phyloP scores from a whole-genome alignment of 305 asterid genomes.

The Fraxinus albicans region DNA sequence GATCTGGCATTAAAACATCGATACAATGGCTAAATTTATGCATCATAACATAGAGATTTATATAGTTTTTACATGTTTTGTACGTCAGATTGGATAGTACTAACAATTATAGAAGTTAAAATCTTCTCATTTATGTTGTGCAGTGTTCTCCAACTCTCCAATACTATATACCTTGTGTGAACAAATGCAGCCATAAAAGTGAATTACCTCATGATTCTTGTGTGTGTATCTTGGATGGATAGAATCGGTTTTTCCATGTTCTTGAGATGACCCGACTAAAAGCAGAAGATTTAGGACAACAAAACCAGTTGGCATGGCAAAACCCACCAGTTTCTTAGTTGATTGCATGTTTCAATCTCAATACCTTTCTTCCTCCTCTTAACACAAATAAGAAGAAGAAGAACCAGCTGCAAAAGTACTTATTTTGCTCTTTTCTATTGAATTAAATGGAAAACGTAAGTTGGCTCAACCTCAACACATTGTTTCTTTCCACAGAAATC shows the following conservation, averaged over 20 bases:
- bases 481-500: conserved; percentile 12
- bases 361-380: neutral
- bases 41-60: neutral
- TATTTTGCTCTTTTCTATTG: neutral
- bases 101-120: neutral
- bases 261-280: conserved; percentile 28
- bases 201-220: conserved; percentile 28
- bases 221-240: conserved; percentile 30
- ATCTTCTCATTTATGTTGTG: neutral
- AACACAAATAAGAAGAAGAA: neutral
- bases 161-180: neutral
- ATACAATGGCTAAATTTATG: neutral
- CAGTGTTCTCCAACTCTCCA: neutral
- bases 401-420: conserved; percentile 20
- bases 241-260: conserved; percentile 14
- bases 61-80: neutral
- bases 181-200: neutral
- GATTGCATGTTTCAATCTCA: conserved; percentile 23
- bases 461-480: neutral
- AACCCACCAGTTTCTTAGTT: conserved; percentile 26
- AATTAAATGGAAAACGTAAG: neutral
- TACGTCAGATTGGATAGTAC: neutral
- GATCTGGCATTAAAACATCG: neutral
- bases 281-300: conserved; percentile 30
- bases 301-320: conserved; percentile 29